phyloP scores from a whole-genome alignment of 2,329 filamentous ascomycete species.

The Apiospora arundinis region DNA sequence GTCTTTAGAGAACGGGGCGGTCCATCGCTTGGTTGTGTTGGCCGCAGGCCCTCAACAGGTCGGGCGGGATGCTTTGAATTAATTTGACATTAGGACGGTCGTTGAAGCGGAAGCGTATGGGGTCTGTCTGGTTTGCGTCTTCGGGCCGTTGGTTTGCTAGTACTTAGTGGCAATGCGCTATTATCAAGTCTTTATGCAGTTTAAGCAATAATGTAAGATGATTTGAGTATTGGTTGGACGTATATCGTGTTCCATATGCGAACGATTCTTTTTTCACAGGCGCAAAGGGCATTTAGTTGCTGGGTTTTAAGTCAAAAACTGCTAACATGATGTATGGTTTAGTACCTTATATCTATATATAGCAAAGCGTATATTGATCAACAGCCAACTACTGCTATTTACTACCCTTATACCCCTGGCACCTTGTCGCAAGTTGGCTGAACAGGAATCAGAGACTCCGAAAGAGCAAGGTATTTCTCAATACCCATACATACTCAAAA shows the following conservation, averaged over 20 bases:
- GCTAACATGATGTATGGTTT: too few species aligned
- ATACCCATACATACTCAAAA: too few species aligned
- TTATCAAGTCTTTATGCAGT: neutral
- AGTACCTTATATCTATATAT: too few species aligned
- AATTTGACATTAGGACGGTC: neutral
- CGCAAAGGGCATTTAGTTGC: neutral
- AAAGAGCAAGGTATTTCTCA: too few species aligned
- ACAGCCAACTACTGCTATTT: too few species aligned
- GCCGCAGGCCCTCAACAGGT: neutral
- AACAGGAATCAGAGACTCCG: too few species aligned
- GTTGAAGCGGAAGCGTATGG: neutral
- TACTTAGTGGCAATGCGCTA: neutral
- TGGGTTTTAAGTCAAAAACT: neutral
- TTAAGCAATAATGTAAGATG: neutral
- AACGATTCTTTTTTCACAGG: too few species aligned
- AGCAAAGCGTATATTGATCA: too few species aligned
- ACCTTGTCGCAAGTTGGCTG: too few species aligned
- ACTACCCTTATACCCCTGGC: too few species aligned
- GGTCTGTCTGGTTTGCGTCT: neutral
- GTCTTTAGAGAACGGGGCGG: conserved; percentile 46
- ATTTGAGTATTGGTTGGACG: neutral
- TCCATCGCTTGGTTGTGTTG: neutral
- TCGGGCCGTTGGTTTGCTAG: neutral
- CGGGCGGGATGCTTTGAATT: neutral
- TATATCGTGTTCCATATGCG: too few species aligned